Evolutionary conservation across 371 early-diverging fungal species (phyloP), one percentile per base, ranked within the genome.

Genomic region (Capniomyces stellatus): DNA sequence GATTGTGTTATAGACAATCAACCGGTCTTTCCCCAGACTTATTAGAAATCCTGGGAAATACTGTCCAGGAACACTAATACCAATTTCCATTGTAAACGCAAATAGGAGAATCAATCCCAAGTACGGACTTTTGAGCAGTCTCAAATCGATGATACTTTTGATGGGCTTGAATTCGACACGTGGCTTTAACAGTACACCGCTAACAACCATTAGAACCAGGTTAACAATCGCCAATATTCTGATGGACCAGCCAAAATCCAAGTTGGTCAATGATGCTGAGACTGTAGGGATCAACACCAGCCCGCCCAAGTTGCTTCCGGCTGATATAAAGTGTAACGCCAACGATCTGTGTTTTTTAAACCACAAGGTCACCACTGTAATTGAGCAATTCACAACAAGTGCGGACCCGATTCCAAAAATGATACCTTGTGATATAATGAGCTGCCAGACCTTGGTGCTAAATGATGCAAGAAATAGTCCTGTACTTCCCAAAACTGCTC

Each of bases 191-290:
- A 51, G 13, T 6, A 31, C 2, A 3, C 23, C 29, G 40, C 51
- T 10, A 19, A 51, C n/a, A 3, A 25, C 15, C 19, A 19, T 29
- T 3, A 40, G 35, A 3, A 51, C 2, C 6, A 51, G 18, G 24
- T 30, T 30, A 2, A 77, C 57, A 40, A 78, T 71, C 1, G 78
- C 76, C 39, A 74, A 61, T 15, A 79, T 67, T 31, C 82, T 67
- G 21, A 79, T 62, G 0, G 77, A 60, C 71, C 77, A 77, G 10
- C 67, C 66, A 29, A 72, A 67, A 0, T 79, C 81, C 22, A 76
- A 49, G 0, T 57, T 46, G 2, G 58, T 43, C 28, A 82, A 65
- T 47, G 73, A 60, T 1, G 74, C 71, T 15, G 74, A 75, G 0
- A 71, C 69, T 4, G 73, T 65, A 46, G 51, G 51, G 27, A 40